These are phyloP conservation scores for Piloderma croceum DNA, from an alignment of 768 basidiomycete species.

Conservation along the genomic window DNA sequence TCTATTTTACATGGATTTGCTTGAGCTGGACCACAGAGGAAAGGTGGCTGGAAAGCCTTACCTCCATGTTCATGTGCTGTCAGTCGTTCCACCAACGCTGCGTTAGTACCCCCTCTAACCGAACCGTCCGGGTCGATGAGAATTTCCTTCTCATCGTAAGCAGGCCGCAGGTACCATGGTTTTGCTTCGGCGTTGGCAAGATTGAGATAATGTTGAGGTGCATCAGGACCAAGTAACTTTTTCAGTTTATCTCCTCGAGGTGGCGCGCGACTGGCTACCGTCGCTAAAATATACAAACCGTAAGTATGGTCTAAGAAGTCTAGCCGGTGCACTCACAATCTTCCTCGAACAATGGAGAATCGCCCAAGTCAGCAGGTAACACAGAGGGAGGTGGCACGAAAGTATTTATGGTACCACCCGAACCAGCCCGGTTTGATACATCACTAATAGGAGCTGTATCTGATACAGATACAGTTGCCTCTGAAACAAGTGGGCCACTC, in stretches of 20 bases:
- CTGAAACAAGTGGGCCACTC: too few species aligned
- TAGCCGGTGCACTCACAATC: too few species aligned
- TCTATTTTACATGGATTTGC: too few species aligned
- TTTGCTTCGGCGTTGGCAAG: conserved; percentile 34
- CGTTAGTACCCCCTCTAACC: conserved; percentile 81
- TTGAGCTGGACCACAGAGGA: too few species aligned
- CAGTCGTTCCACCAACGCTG: conserved; percentile 81
- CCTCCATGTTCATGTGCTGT: conserved; percentile 88
- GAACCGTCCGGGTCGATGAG: conserved; percentile 78
- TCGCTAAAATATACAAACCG: too few species aligned
- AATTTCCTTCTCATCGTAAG: conserved; percentile 76
- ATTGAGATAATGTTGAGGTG: conserved; percentile 40
- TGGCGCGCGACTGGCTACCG: too few species aligned
- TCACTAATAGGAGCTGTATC: too few species aligned
- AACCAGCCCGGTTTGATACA: not conserved
- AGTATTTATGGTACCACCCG: conserved; percentile 1
- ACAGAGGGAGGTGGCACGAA: too few species aligned
- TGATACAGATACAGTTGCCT: too few species aligned
- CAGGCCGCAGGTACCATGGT: conserved; percentile 85
- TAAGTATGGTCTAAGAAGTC: too few species aligned
- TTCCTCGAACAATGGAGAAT: too few species aligned
- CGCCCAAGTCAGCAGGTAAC: too few species aligned
- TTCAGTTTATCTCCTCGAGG: conserved; percentile 46
- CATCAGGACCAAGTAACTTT: conserved; percentile 61
- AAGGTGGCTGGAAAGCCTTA: conserved; percentile 30